phyloP scores from a whole-genome alignment of 2,329 filamentous ascomycete species.

The Ambrosiella cleistominuta region DNA sequence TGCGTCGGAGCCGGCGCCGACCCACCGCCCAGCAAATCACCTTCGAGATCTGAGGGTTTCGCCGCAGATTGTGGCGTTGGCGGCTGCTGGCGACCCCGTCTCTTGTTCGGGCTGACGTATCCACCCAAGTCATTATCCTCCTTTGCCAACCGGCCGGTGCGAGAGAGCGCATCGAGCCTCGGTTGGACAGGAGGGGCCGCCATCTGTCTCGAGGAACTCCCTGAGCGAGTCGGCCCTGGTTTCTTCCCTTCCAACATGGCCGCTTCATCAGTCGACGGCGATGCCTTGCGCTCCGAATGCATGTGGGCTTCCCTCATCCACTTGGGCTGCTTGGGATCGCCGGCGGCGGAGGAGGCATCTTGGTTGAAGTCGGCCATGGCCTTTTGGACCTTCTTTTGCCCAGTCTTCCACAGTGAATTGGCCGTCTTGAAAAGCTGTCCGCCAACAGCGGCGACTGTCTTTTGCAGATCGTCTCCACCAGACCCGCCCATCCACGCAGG shows the following conservation, averaged over 20 bases:
- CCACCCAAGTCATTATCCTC: slow-evolving; percentile 70
- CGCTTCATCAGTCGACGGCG: slow-evolving; percentile 45
- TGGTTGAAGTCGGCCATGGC: slow-evolving; percentile 73
- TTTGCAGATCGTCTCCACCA: slow-evolving; percentile 49
- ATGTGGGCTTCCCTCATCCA: slow-evolving; percentile 75
- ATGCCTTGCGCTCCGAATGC: slow-evolving; percentile 19
- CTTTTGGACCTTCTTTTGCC: slow-evolving; percentile 83
- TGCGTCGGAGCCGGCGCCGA: slow-evolving; percentile 16
- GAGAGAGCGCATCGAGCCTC: slow-evolving; percentile 21
- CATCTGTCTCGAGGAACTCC: slow-evolving; percentile 21
- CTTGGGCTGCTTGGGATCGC: slow-evolving; percentile 65
- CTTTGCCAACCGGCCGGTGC: slow-evolving; percentile 52
- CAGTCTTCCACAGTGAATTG: slow-evolving; percentile 85
- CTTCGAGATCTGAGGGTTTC: slow-evolving; percentile 30
- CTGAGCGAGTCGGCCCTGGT: slow-evolving; percentile 19
- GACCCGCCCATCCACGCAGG: slow-evolving; percentile 49
- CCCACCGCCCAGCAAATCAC: slow-evolving; percentile 44
- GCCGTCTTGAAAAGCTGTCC: slow-evolving; percentile 81
- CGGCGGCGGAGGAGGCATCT: slow-evolving; percentile 25
- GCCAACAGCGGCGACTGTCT: slow-evolving; percentile 67
- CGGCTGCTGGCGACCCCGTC: slow-evolving; percentile 48
- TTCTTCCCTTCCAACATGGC: slow-evolving; percentile 51
- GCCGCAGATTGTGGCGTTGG: slow-evolving; percentile 23
- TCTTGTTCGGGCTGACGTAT: slow-evolving; percentile 72
- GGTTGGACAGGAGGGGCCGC: neutral